Conservation (phyloP, 108 stramenopile species). For the Chaetoceros tenuissimus region DNA sequence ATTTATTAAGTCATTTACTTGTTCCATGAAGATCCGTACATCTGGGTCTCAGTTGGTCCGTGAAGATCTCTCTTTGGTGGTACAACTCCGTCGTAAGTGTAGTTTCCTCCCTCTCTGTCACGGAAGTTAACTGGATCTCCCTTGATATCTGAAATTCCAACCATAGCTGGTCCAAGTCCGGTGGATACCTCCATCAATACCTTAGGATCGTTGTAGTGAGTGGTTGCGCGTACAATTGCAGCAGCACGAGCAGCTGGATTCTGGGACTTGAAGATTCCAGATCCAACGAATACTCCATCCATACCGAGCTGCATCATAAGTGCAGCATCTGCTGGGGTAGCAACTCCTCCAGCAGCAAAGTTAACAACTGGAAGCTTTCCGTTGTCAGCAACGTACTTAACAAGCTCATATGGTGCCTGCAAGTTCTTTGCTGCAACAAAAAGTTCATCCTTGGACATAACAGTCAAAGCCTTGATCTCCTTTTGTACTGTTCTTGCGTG, state of each 20-base stretch:
- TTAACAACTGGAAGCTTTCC: slow-evolving; percentile 98
- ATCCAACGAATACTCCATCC: slow-evolving; percentile 98
- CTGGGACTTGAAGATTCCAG: slow-evolving; percentile 94
- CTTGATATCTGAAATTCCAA: slow-evolving; percentile 95
- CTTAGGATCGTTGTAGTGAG: slow-evolving; percentile 97
- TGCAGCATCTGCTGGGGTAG: slow-evolving; percentile 98
- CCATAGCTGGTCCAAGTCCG: slow-evolving; percentile 96
- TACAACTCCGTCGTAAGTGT: slow-evolving; percentile 60
- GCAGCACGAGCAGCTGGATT: slow-evolving; percentile 91
- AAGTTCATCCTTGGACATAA: slow-evolving; percentile 94
- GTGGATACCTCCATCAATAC: slow-evolving; percentile 92
- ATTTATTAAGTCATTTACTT: too few relatives aligned
- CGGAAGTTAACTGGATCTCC: slow-evolving; percentile 95
- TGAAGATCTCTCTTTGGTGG: slow-evolving; percentile 86
- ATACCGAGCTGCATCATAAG: slow-evolving; percentile 99
- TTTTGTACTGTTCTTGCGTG: slow-evolving; percentile 89
- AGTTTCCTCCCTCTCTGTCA: slow-evolving; percentile 94
- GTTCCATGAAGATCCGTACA: slow-evolving; percentile 94
- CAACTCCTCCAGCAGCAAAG: slow-evolving; percentile 99
- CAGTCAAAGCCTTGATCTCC: slow-evolving; percentile 73
- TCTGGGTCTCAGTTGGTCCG: slow-evolving; percentile 87
- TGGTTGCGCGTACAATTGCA: slow-evolving; percentile 95
- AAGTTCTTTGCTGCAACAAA: slow-evolving; percentile 96
- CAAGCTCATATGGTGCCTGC: slow-evolving; percentile 88
- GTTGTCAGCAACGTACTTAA: slow-evolving; percentile 81